Evolutionary conservation across 192 early-diverging fungal genomes (phyloP), one percentile per base, ranked within the genome.

Genomic region (Podila verticillata): DNA sequence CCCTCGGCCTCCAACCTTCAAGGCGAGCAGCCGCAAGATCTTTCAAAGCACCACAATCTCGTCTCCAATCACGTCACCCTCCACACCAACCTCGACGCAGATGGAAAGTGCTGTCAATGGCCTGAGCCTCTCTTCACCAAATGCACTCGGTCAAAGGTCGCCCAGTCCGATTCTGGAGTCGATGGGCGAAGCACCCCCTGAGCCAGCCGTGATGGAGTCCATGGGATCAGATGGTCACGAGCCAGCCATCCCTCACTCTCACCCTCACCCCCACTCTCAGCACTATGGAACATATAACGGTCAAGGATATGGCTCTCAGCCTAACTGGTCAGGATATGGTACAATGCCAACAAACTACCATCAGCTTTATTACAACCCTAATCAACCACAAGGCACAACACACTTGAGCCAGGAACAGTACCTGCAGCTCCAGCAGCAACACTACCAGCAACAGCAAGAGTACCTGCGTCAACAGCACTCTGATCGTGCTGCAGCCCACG

Each of bases 371-470:
- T 63, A 63, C 36, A 34, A 64, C 35, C 35, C 63, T n/a, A 48
- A 48, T 49, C 28, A 30, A 26, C 63, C 10, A 63, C 31, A 66
- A 49, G 54, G 51, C 48, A 49, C 77, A 20, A 44, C 65, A 2
- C 77, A 80, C 15, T 22, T 80, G 10, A 72, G 70, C 15, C 70
- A 80, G 48, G 77, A 80, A 26, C 77, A 72, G 62, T 80, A 80
- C 32, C 9, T 57, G 32, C 62, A 49, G 7, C 61, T 72, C 7
- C 77, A 80, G 62, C 77, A 72, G 24, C 77, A 80, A 29, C 44
- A 75, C 17, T 31, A 68, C 13, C 66, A 75, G 29, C 66, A 68
- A 19, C 48, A 79, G 26, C 75, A 71, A 32, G 70, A 72, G 20
- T 64, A 68, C 29, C 47, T 72, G 1, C 66, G 70, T n/a, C 77